Evolutionary conservation across 1,284 basidiomycete genomes (phyloP).

Genomic region (Termitomyces sp.): DNA sequence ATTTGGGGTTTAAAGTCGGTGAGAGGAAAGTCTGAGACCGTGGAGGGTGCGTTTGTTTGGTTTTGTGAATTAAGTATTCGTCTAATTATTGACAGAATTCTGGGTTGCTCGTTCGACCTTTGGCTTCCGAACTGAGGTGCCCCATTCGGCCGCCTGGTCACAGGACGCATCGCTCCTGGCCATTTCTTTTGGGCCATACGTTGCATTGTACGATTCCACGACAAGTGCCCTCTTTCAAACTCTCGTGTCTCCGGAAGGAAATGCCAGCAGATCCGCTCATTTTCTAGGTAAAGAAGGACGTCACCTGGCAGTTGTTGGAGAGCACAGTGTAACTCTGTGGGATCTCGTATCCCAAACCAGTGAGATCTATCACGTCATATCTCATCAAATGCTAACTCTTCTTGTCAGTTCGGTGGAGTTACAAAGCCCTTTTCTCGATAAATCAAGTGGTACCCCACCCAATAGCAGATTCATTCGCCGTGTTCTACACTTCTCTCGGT

Average conservation of each 20-base stretch:
- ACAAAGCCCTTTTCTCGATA: conserved; percentile 34
- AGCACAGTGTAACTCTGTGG: conserved; percentile 67
- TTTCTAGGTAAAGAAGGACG: conserved; percentile 67
- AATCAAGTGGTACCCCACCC: conserved; percentile 50
- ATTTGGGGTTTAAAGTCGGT: conserved; percentile 59
- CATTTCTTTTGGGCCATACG: conserved; percentile 62
- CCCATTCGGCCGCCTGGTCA: conserved; percentile 72
- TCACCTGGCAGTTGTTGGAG: conserved; percentile 53
- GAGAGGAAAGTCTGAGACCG: conserved; percentile 37
- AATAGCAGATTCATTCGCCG: conserved; percentile 50
- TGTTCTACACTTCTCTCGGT: conserved; percentile 41
- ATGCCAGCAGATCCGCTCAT: conserved; percentile 39
- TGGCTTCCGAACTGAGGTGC: conserved; percentile 63
- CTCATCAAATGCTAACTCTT: neutral
- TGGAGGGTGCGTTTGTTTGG: conserved; percentile 44
- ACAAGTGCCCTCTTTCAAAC: conserved; percentile 65
- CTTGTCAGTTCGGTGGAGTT: conserved; percentile 55
- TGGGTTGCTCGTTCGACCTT: conserved; percentile 76
- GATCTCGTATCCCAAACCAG: conserved; percentile 72
- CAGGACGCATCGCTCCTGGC: conserved; percentile 85
- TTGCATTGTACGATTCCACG: conserved; percentile 76
- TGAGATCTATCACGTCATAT: conserved; percentile 30
- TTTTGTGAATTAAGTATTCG: conserved; percentile 1
- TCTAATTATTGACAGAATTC: conserved; percentile 46
- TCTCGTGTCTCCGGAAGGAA: conserved; percentile 55